These are phyloP conservation scores for Neoarthrinium moseri DNA, from an alignment of 2,329 filamentous ascomycete species.

Conservation along the genomic window DNA sequence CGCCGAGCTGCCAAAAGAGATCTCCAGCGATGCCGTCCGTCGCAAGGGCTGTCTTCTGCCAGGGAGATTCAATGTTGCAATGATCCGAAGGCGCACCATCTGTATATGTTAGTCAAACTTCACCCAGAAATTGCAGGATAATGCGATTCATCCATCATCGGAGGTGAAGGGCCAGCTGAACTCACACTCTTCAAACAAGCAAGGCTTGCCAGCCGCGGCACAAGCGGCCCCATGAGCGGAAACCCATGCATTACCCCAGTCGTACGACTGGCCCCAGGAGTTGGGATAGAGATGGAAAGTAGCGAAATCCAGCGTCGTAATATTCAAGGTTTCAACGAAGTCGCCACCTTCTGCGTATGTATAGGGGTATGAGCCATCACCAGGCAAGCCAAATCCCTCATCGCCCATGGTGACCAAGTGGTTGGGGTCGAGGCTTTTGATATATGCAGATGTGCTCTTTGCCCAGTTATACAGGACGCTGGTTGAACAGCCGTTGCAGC, in stretches of 20 bases:
- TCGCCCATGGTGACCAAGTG: conserved; percentile 67
- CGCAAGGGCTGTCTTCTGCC: conserved; percentile 26
- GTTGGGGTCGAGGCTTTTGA: conserved; percentile 60
- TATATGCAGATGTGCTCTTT: conserved; percentile 53
- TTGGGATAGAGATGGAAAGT: conserved; percentile 45
- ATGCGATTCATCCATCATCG: background rate
- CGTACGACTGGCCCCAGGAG: conserved; percentile 16
- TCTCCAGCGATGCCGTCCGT: conserved; percentile 25
- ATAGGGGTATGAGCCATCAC: conserved; percentile 53
- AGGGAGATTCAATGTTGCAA: conserved; percentile 26
- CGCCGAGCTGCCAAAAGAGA: conserved; percentile 31
- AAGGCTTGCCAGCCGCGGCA: conserved; percentile 36
- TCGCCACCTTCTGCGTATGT: conserved; percentile 49
- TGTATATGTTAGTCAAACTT: conserved; percentile 7
- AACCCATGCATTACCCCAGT: conserved; percentile 36
- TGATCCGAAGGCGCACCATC: conserved; percentile 25
- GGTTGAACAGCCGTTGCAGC: conserved; percentile 56
- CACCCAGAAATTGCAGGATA: background rate
- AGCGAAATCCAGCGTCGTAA: conserved; percentile 51
- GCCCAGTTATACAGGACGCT: conserved; percentile 60
- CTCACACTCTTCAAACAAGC: conserved; percentile 40
- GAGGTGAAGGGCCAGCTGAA: conserved; percentile 2
- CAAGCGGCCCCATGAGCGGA: conserved; percentile 35
- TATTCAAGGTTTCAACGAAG: conserved; percentile 49
- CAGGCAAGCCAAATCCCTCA: conserved; percentile 45